Conservation (phyloP, 129 eudicot species). For the Centaurea solstitialis region DNA sequence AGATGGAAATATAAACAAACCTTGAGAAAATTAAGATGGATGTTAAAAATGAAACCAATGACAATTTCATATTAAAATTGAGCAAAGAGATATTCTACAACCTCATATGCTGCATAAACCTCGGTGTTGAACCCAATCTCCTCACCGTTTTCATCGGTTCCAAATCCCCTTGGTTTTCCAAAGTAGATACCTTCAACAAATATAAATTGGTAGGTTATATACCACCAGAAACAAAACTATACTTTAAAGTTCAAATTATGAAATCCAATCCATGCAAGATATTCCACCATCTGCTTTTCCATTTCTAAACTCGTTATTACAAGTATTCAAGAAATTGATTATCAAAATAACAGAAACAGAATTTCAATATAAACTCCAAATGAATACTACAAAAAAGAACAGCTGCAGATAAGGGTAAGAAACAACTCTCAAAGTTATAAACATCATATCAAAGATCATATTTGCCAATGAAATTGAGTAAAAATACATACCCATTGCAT, state of each 20-base stretch:
- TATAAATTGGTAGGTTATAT: background rate
- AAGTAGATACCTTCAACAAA: constrained; percentile 74
- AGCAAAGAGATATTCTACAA: constrained; percentile 17
- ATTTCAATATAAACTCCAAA: background rate
- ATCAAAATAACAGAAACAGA: too few relatives aligned
- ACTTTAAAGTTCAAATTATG: background rate
- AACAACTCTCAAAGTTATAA: background rate
- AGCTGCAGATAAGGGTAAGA: background rate
- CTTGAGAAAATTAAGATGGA: background rate
- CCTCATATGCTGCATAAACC: constrained; percentile 88
- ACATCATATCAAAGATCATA: background rate
- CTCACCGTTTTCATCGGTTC: constrained; percentile 78
- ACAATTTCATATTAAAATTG: background rate
- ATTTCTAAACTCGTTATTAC: background rate
- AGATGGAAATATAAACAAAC: background rate
- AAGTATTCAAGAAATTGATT: background rate
- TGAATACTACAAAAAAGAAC: background rate
- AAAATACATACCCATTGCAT: background rate
- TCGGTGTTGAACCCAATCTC: constrained; percentile 92
- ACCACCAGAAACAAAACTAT: background rate
- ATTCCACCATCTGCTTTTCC: background rate
- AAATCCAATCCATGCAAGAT: background rate
- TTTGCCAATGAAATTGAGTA: background rate
- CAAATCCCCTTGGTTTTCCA: constrained; percentile 96
- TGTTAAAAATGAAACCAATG: background rate